These are phyloP conservation scores for Apiospora kogelbergensis DNA, from an alignment of 2,329 filamentous ascomycete genomes.

Conservation along the genomic window DNA sequence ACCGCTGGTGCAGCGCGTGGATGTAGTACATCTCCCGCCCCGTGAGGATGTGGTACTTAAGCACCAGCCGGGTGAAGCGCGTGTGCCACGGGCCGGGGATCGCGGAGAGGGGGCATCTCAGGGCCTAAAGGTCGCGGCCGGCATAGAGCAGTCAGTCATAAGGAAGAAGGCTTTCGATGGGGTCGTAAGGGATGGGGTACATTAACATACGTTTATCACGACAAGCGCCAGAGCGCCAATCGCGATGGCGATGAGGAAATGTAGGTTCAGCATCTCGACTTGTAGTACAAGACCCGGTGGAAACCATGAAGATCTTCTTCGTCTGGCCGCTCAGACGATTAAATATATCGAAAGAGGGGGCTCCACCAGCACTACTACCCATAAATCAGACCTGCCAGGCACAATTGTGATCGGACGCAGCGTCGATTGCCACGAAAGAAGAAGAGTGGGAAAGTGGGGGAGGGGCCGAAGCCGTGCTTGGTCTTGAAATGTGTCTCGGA, in stretches of 20 bases:
- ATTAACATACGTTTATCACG: background rate
- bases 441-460: too few relatives aligned
- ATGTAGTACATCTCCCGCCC: constrained; percentile 6
- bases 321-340: background rate
- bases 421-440: too few relatives aligned
- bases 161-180: too few relatives aligned
- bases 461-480: too few relatives aligned
- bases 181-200: too few relatives aligned
- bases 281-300: too few relatives aligned
- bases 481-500: too few relatives aligned
- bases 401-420: too few relatives aligned
- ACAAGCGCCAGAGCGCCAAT: background rate
- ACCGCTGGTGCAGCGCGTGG: constrained; percentile 9
- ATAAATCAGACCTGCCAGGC: too few relatives aligned
- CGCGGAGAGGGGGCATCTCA: background rate
- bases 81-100: constrained; percentile 13
- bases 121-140: background rate
- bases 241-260: background rate
- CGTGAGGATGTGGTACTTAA: constrained; percentile 7
- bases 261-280: background rate
- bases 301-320: fast-evolving
- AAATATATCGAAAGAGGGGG: too few relatives aligned
- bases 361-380: too few relatives aligned
- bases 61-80: constrained; percentile 3
- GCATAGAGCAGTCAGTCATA: background rate